Conservation (phyloP, 768 basidiomycete species). For the Cubamyces sp. region DNA sequence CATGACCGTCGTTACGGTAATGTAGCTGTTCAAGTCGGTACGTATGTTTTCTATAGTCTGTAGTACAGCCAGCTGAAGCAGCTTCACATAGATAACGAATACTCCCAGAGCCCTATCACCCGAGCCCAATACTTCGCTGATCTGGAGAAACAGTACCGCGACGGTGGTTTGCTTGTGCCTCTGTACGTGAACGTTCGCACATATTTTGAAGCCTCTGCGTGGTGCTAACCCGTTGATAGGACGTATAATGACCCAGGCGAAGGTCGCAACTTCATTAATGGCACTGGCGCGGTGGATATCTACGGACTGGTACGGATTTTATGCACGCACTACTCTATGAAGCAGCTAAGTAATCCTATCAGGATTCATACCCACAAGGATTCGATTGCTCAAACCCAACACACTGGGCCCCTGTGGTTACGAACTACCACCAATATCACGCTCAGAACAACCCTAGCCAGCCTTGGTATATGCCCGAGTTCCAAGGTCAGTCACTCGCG, state of each 20-base stretch:
- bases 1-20: too few relatives aligned
- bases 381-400: slow-evolving; percentile 82
- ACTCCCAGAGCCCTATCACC: slow-evolving; percentile 49
- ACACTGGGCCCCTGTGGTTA: slow-evolving; percentile 64
- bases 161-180: slow-evolving; percentile 47
- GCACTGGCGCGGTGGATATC: slow-evolving; percentile 37
- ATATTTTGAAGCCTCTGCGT: neutral
- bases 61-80: too few relatives aligned
- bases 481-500: slow-evolving; percentile 6
- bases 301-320: slow-evolving; percentile 31
- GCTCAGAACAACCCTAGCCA: slow-evolving; percentile 48
- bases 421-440: slow-evolving; percentile 71
- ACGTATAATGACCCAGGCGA: slow-evolving; percentile 37
- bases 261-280: slow-evolving; percentile 34
- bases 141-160: slow-evolving; percentile 28
- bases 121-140: slow-evolving; percentile 30
- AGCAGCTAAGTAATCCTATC: neutral
- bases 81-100: slow-evolving; percentile 69
- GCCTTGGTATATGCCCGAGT: slow-evolving; percentile 73
- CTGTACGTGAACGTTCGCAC: slow-evolving; percentile 1
- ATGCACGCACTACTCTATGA: neutral
- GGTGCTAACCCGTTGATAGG: slow-evolving; percentile 5
- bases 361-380: slow-evolving; percentile 76
- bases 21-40: slow-evolving; percentile 61
- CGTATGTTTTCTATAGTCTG: slow-evolving; percentile 14